Base-by-base conservation (phyloP, 2,329 filamentous ascomycete genomes). In the Cercospora sp. region DNA sequence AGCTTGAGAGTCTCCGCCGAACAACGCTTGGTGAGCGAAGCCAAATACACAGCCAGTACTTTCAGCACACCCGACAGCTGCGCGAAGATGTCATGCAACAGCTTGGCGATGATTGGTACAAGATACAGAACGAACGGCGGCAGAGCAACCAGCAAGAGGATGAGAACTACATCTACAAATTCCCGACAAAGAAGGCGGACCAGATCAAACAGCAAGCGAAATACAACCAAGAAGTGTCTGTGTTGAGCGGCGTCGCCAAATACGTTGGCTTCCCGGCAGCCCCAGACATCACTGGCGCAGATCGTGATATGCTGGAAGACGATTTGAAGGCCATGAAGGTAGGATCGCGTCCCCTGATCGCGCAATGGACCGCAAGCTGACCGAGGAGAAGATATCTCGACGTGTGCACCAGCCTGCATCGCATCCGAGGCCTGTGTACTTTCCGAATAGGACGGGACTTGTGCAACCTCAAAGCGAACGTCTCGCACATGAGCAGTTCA, bases 221-320 rank as follows among this genome's bases (percentile, higher is more conserved):
- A 58, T 98, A 98, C 82, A 98, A 97, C 78, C 91, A 91, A 72
- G 95, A 99, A 78, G 94, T 99, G 4, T 97, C 94, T 0, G 88
- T 97, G 30, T 83, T 99, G 66, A 90, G 94, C 5, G 94, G 94
- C 42, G 86, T 98, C 62, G 94, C 94, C 40, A 98, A 97, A 81
- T 94, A 97, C 78, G 90, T 97, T 75, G 95, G 95, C 26, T 99
- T 99, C 80, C 95, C 95, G 40, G 94, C 94, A 33, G 95, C 94
- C n/a, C 95, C 95, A 20, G 86, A 91, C 36, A 90, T 99, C 80
- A 85, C 85, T 67, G 87, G 91, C 51, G 91, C 92, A 28, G 89
- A 90, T 42, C 80, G 86, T 23, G 83, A 86, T 10, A 93, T 97
- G 76, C 81, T 95, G 58, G 92, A 97, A 65, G 90, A 94, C 60